phyloP scores from a whole-genome alignment of 805 yeast genomes.

The Saturnispora gosingensis region DNA sequence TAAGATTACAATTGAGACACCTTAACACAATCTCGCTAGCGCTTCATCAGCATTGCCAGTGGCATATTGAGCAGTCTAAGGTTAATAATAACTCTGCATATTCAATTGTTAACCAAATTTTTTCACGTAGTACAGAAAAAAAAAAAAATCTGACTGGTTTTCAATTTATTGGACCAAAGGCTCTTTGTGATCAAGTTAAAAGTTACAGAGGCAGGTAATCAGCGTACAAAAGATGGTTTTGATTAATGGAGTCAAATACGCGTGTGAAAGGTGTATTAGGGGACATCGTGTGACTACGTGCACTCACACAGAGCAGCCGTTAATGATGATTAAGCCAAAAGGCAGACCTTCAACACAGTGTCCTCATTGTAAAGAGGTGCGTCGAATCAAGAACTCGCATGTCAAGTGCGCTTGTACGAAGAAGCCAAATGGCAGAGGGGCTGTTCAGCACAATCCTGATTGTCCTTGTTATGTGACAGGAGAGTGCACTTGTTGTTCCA shows the following conservation, averaged over 20 bases:
- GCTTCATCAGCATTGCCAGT: neutral
- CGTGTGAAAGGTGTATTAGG: constrained; percentile 90
- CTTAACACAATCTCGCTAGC: neutral
- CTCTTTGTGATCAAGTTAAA: neutral
- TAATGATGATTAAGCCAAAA: constrained; percentile 90
- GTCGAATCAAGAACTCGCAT: constrained; percentile 60
- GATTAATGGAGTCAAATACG: constrained; percentile 88
- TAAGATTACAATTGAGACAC: neutral
- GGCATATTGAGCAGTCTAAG: neutral
- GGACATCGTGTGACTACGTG: constrained; percentile 96
- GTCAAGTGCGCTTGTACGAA: constrained; percentile 63
- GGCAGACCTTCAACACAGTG: constrained; percentile 96
- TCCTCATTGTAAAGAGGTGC: constrained; percentile 68
- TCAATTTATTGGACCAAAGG: neutral
- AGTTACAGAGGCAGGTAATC: neutral
- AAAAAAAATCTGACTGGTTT: neutral
- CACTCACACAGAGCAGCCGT: constrained; percentile 82
- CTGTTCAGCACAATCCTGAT: constrained; percentile 19
- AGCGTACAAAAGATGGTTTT: constrained; percentile 52
- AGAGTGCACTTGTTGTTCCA: constrained; percentile 26
- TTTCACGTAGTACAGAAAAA: neutral
- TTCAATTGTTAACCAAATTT: neutral
- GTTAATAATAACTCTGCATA: neutral
- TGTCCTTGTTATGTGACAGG: constrained; percentile 28
- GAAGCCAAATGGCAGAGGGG: constrained; percentile 24